A percentile compares a stretch with the other conserved stretches of the same genome.
phyloP scores from a whole-genome alignment of 139 green algal species.

The Eudorina sp. region DNA sequence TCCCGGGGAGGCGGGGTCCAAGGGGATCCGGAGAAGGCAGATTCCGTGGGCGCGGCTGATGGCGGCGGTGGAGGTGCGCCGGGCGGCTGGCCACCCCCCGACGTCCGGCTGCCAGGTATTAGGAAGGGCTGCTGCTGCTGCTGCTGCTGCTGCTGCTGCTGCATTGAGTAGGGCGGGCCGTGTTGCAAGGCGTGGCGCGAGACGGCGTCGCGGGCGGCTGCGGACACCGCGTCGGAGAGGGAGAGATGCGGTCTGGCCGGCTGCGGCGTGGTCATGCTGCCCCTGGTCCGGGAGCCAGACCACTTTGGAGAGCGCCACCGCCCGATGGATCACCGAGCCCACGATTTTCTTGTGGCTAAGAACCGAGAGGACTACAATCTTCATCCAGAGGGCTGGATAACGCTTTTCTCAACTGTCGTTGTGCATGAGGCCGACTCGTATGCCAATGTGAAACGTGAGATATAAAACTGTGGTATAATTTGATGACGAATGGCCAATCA shows the following conservation, averaged over 20 bases:
- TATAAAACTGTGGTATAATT: no score
- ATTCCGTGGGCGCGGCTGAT: neutral
- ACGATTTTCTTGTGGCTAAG: no score
- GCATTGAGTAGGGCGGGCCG: neutral
- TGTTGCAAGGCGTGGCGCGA: constrained; percentile 10
- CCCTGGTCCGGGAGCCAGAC: no score
- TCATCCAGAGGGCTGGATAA: no score
- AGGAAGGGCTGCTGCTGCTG: neutral
- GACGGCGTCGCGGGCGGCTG: neutral
- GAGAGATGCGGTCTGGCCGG: constrained; percentile 1
- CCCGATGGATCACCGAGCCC: no score
- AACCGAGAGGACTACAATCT: no score
- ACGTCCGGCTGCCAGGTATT: neutral
- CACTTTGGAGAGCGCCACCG: no score
- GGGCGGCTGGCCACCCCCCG: neutral
- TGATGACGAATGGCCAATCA: no score
- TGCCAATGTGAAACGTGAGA: no score
- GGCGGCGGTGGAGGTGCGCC: no score
- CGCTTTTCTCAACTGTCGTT: no score
- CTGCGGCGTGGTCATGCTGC: neutral
- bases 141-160: neutral
- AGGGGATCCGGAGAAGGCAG: neutral
- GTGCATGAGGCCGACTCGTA: no score
- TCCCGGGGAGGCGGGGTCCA: neutral
- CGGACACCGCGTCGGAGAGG: neutral